Percentiles rank a stretch among this genome's conserved stretches.
Conservation (phyloP, 805 yeast genomes). For the Priceomyces carsonii region DNA sequence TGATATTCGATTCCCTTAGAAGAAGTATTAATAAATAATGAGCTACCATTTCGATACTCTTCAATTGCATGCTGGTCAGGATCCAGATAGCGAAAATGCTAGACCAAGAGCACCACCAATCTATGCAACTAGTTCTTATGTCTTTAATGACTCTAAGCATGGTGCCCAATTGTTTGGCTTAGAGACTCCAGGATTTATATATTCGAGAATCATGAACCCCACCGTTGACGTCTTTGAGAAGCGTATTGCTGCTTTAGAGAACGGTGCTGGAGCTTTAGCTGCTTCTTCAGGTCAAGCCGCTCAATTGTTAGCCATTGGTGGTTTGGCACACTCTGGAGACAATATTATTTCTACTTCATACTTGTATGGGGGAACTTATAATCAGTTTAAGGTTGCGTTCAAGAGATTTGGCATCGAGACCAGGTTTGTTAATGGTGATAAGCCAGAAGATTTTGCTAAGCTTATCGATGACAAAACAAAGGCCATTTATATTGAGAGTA, state of each 20-base stretch:
- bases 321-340: constrained; percentile 85
- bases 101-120: constrained; percentile 91
- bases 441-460: constrained; percentile 68
- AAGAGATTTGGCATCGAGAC: constrained; percentile 85
- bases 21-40: no score
- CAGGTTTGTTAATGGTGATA: constrained; percentile 83
- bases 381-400: constrained; percentile 91
- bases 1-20: not conserved
- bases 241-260: constrained; percentile 89
- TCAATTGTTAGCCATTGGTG: constrained; percentile 79
- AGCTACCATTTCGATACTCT: constrained; percentile 83
- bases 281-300: constrained; percentile 97
- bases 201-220: constrained; percentile 90
- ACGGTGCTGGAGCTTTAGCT: constrained; percentile 89
- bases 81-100: constrained; percentile 57
- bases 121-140: constrained; percentile 88
- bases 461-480: constrained; percentile 82
- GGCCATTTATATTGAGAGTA: constrained; percentile 85
- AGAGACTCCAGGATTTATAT: constrained; percentile 81
- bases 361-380: constrained; percentile 95
- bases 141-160: constrained; percentile 82
- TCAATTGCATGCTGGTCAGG: constrained; percentile 94
- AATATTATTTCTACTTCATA: constrained; percentile 84
- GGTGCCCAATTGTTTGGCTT: constrained; percentile 91
- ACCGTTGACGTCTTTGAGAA: constrained; percentile 89